phyloP scores from a whole-genome alignment of 225 moss, liverwort and hornwort species.

The Sphagnum contortum region DNA sequence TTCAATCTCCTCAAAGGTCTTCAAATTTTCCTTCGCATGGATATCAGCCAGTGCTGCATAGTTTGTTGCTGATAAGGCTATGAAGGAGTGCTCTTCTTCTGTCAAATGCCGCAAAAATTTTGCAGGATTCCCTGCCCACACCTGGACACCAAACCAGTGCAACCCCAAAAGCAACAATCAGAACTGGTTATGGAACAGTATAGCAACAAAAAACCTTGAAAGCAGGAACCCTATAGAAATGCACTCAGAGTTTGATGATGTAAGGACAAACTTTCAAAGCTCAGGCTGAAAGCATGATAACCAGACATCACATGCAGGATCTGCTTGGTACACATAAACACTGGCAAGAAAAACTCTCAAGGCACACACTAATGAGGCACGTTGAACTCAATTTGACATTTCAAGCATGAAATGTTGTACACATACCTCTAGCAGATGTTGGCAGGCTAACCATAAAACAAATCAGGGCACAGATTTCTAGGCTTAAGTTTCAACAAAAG shows the following conservation, averaged over 20 bases:
- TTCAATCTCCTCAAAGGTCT: slow-evolving; percentile 39
- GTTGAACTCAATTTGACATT: neutral
- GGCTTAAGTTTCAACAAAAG: too few species aligned
- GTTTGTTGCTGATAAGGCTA: slow-evolving; percentile 70
- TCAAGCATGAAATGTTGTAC: neutral
- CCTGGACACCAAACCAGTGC: slow-evolving; percentile 16
- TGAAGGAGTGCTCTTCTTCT: slow-evolving; percentile 61
- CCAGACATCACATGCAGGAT: neutral
- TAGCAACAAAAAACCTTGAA: neutral
- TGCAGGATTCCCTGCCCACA: slow-evolving; percentile 96
- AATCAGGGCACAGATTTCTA: too few species aligned
- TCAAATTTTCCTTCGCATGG: slow-evolving; percentile 41
- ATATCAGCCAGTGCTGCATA: slow-evolving; percentile 44
- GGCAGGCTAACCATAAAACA: too few species aligned
- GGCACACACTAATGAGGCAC: too few species aligned
- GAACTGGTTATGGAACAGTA: too few species aligned
- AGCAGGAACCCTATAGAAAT: neutral
- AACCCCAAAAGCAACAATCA: neutral
- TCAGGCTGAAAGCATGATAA: neutral
- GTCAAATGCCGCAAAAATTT: slow-evolving; percentile 76
- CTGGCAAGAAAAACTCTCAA: neutral
- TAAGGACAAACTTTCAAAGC: neutral
- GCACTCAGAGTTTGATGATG: neutral
- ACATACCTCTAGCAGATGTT: neutral
- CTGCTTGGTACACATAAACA: neutral